phyloP scores from a whole-genome alignment of 2,329 filamentous ascomycete genomes.

The Torrubiella hemipterigena region DNA sequence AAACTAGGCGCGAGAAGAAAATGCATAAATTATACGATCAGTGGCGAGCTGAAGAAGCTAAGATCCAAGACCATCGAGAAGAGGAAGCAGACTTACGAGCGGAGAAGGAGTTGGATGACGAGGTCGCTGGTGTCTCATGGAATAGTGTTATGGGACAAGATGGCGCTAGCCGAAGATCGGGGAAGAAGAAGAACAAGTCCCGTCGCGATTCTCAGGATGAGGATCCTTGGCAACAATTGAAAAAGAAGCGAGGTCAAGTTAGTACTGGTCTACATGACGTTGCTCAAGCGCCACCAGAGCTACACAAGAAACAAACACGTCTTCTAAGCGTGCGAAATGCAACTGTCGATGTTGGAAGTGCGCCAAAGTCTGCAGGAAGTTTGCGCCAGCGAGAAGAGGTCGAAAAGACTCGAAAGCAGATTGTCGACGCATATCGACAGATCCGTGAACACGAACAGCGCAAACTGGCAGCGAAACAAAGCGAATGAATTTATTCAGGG shows the following conservation, averaged over 20 bases:
- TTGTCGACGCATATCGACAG: slow-evolving; percentile 25
- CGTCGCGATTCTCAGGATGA: slow-evolving; percentile 43
- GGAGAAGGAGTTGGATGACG: slow-evolving; percentile 49
- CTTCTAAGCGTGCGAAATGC: slow-evolving; percentile 21
- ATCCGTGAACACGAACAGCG: slow-evolving; percentile 24
- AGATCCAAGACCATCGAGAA: slow-evolving; percentile 50
- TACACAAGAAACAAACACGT: slow-evolving; percentile 36
- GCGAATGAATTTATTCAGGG: no score
- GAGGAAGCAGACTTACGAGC: slow-evolving; percentile 55
- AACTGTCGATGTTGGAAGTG: slow-evolving; percentile 20
- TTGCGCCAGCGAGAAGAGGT: slow-evolving; percentile 26
- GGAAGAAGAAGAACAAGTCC: slow-evolving; percentile 26
- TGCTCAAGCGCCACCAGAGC: slow-evolving; percentile 63
- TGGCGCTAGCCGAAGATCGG: slow-evolving; percentile 14
- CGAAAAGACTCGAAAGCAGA: slow-evolving; percentile 20
- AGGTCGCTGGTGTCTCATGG: slow-evolving; percentile 35
- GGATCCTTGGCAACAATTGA: slow-evolving; percentile 69
- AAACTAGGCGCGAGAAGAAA: slow-evolving; percentile 74
- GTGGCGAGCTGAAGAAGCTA: slow-evolving; percentile 56
- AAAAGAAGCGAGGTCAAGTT: slow-evolving; percentile 48
- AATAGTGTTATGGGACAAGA: slow-evolving; percentile 33
- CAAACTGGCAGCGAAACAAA: slow-evolving; percentile 12
- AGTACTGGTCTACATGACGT: slow-evolving; percentile 44
- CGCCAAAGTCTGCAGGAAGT: slow-evolving; percentile 26
- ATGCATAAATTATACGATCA: slow-evolving; percentile 73